A percentile compares a stretch with the other conserved stretches of the same genome.
phyloP scores from a whole-genome alignment of 2,329 filamentous ascomycete species.

The Penicillium sp. region DNA sequence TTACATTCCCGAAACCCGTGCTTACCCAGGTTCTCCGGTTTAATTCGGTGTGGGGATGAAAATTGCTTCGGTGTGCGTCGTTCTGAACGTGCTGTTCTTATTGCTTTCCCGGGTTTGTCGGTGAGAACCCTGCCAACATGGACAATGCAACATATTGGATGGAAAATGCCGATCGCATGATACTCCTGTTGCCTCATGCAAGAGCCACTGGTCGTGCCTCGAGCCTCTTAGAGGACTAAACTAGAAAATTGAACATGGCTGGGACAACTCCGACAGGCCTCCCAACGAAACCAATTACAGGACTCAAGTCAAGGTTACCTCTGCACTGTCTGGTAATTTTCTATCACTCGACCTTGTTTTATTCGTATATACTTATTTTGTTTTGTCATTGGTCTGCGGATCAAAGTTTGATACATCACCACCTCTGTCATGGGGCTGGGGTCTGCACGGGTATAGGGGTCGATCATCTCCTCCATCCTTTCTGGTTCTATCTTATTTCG shows the following conservation, averaged over 20 bases:
- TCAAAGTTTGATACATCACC: conserved; percentile 31
- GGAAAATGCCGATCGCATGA: conserved; percentile 31
- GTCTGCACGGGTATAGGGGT: conserved; percentile 35
- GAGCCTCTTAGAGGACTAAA: conserved; percentile 15
- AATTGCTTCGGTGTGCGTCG: conserved; percentile 11
- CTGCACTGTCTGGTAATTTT: conserved; percentile 10
- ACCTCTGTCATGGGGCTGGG: conserved; percentile 33
- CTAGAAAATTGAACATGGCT: not conserved
- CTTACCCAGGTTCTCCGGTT: not conserved
- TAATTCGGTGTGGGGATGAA: not conserved
- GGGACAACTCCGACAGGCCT: conserved; percentile 18
- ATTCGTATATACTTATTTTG: not conserved
- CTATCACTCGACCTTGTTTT: not conserved
- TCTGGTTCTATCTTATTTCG: conserved; percentile 38
- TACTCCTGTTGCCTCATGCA: conserved; percentile 26
- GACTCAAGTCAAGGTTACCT: conserved; percentile 12
- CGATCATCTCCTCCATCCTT: conserved; percentile 36
- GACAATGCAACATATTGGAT: conserved; percentile 25
- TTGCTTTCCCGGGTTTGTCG: conserved; percentile 24
- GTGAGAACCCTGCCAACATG: conserved; percentile 27
- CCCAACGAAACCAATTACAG: conserved; percentile 17
- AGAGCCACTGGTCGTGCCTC: conserved; percentile 26
- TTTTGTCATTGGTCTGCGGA: conserved; percentile 27
- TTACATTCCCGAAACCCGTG: conserved; percentile 4
- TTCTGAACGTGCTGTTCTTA: conserved; percentile 8